These are phyloP conservation scores for Spathaspora passalidarum DNA, from an alignment of 805 yeast species.

Conservation along the genomic window DNA sequence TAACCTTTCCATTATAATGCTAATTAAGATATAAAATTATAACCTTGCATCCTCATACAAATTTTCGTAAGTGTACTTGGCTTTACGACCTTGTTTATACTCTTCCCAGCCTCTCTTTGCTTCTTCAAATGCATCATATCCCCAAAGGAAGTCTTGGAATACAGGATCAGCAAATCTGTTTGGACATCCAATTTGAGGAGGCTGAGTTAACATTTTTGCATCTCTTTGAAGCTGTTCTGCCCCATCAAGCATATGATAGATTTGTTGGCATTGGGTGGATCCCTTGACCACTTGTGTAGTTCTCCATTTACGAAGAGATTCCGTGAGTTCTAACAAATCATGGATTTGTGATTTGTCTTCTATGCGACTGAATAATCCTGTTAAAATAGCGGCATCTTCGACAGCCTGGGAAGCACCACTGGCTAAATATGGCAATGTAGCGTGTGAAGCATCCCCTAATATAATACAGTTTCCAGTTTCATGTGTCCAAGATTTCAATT, in stretches of 20 bases:
- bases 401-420: slow-evolving; percentile 32
- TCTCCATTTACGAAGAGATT: slow-evolving; percentile 19
- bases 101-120: slow-evolving; percentile 17
- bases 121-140: slow-evolving; percentile 23
- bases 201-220: slow-evolving; percentile 10
- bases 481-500: slow-evolving; percentile 25
- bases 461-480: slow-evolving; percentile 22
- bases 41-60: slow-evolving; percentile 9
- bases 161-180: slow-evolving; percentile 24
- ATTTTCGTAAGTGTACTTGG: slow-evolving; percentile 5
- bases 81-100: slow-evolving; percentile 8
- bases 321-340: slow-evolving; percentile 13
- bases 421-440: slow-evolving; percentile 33
- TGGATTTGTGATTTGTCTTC: slow-evolving; percentile 17
- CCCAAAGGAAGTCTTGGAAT: slow-evolving; percentile 23
- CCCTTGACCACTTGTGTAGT: slow-evolving; percentile 23
- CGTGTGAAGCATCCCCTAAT: slow-evolving; percentile 35
- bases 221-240: slow-evolving; percentile 22
- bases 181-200: slow-evolving; percentile 19
- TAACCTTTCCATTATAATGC: no score
- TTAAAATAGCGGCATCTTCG: slow-evolving; percentile 30
- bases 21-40: background rate
- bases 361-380: slow-evolving; percentile 16
- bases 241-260: slow-evolving; percentile 28
- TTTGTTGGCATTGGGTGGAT: slow-evolving; percentile 14